Conservation (phyloP, 352 stramenopile species). For the Blastocystis sp. region DNA sequence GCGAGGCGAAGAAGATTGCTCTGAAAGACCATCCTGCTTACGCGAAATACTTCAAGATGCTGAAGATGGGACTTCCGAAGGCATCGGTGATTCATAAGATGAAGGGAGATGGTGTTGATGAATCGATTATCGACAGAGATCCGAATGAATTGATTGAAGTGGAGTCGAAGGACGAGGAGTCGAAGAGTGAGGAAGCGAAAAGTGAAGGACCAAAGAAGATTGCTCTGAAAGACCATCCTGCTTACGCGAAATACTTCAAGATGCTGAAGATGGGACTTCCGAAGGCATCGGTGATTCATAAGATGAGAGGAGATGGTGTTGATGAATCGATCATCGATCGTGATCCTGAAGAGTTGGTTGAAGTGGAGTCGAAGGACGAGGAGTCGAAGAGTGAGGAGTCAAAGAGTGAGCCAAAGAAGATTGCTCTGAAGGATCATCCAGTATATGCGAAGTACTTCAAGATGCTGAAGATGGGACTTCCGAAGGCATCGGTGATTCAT, state of each 20-base stretch:
- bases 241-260: slow-evolving; percentile 46
- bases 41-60: slow-evolving; percentile 36
- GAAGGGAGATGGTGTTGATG: slow-evolving; percentile 17
- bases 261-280: slow-evolving; percentile 48
- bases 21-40: slow-evolving; percentile 34
- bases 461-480: background rate
- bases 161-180: background rate
- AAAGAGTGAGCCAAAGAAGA: background rate
- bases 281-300: background rate
- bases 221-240: slow-evolving; percentile 36
- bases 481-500: slow-evolving; percentile 6
- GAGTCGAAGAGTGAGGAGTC: background rate
- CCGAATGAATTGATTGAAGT: slow-evolving; percentile 29
- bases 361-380: slow-evolving; percentile 20
- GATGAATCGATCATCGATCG: slow-evolving; percentile 25
- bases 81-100: slow-evolving; percentile 19
- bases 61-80: slow-evolving; percentile 37
- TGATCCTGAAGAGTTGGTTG: slow-evolving; percentile 48
- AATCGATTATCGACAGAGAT: slow-evolving; percentile 7
- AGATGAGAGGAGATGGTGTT: slow-evolving; percentile 32
- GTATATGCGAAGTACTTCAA: slow-evolving; percentile 47
- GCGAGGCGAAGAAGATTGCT: background rate
- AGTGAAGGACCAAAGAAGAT: background rate
- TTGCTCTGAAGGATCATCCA: slow-evolving; percentile 15
- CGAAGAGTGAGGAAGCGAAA: background rate